These are phyloP conservation scores for Trichosanthes cucumerina DNA, from an alignment of 306 rosid genomes.

Conservation along the genomic window DNA sequence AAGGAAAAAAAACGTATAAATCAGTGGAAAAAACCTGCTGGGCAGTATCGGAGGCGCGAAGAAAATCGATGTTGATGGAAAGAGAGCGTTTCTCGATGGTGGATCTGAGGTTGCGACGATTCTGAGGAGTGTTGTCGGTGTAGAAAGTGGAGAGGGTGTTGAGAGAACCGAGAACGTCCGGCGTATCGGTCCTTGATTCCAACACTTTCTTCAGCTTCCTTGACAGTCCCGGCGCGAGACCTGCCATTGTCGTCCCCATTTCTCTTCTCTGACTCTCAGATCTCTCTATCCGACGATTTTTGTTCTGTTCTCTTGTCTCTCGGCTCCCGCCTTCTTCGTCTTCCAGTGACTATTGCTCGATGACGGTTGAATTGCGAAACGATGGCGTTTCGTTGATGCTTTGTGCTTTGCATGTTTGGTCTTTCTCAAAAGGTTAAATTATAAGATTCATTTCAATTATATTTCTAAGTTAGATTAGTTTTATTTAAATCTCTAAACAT, in stretches of 20 bases:
- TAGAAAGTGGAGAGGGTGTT: constrained; percentile 80
- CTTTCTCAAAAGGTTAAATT: too few species aligned
- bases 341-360: neutral
- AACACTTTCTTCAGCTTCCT: constrained; percentile 95
- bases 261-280: constrained; percentile 17
- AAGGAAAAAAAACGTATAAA: neutral
- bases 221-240: constrained; percentile 83
- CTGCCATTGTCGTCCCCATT: constrained; percentile 54
- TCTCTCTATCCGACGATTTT: neutral
- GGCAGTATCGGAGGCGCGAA: constrained; percentile 58
- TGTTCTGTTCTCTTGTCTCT: neutral
- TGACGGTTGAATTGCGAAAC: neutral
- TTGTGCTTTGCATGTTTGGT: neutral
- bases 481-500: too few species aligned
- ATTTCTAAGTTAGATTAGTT: too few species aligned
- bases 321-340: neutral
- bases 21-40: constrained; percentile 28
- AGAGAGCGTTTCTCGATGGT: constrained; percentile 82
- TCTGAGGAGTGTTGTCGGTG: constrained; percentile 69
- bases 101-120: constrained; percentile 88
- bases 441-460: too few species aligned
- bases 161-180: constrained; percentile 73
- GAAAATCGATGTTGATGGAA: constrained; percentile 63
- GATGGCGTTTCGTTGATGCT: neutral
- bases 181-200: constrained; percentile 75